Conservation (phyloP, 1,284 basidiomycete genomes). For the Pseudozyma sp. region DNA sequence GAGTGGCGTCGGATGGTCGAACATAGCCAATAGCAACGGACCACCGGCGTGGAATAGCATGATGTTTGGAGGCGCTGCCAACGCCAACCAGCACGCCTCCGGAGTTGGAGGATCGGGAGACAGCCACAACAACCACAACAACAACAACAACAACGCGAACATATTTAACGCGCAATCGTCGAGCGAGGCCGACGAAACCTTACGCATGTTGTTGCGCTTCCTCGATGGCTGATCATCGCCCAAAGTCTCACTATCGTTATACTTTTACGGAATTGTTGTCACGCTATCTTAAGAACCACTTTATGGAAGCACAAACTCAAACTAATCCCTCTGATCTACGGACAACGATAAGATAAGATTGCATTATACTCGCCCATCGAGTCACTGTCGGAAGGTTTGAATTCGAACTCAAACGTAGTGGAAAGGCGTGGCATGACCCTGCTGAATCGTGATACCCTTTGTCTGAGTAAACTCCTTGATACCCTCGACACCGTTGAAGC, state of each 20-base stretch:
- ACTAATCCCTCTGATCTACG: no score
- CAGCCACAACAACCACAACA: slow-evolving; percentile 9
- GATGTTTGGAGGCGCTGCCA: neutral
- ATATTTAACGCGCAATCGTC: slow-evolving; percentile 7
- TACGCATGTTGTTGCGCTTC: slow-evolving; percentile 37
- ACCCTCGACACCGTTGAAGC: slow-evolving; percentile 81
- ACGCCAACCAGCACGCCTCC: neutral
- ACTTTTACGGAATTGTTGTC: neutral
- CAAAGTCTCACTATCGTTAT: neutral
- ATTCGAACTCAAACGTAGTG: slow-evolving; percentile 11
- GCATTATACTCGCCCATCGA: no score
- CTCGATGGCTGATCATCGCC: slow-evolving; percentile 2
- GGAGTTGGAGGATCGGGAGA: neutral
- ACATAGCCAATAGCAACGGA: neutral
- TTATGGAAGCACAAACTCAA: no score
- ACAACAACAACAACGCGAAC: neutral
- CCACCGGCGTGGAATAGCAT: neutral
- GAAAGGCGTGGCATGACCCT: slow-evolving; percentile 33
- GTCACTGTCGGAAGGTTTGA: neutral
- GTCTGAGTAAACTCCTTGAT: slow-evolving; percentile 85
- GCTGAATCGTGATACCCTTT: slow-evolving; percentile 79
- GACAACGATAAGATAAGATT: no score
- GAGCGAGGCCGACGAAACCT: slow-evolving; percentile 34
- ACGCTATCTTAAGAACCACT: no score
- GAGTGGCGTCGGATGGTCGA: neutral